Conservation (phyloP, 441 rosid species). For the Viola pubescens region DNA sequence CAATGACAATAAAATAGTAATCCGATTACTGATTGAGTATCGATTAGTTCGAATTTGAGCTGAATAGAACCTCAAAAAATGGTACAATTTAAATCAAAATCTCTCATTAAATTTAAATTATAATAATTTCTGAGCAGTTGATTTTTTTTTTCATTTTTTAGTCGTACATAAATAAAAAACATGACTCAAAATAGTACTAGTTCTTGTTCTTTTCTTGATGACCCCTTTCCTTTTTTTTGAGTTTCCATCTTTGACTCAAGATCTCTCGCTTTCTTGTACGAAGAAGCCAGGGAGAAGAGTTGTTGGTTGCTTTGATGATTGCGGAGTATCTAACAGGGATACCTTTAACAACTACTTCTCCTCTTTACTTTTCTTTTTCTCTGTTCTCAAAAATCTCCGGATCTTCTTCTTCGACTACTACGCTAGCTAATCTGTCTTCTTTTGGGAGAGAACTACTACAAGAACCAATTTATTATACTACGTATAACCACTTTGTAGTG, state of each 20-base stretch:
- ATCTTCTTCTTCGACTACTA: constrained; percentile 15
- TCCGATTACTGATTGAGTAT: no score
- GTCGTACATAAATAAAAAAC: background rate
- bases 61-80: no score
- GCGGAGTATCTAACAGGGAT: constrained; percentile 39
- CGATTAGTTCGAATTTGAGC: no score
- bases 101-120: no score
- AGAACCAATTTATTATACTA: background rate
- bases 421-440: no score
- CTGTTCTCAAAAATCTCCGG: constrained; percentile 14
- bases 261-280: constrained; percentile 24
- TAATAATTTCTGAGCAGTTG: constrained; percentile 13
- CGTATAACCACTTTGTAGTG: constrained; percentile 4
- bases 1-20: no score
- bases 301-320: constrained; percentile 64
- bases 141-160: constrained; percentile 12
- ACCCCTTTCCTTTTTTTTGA: constrained; percentile 28
- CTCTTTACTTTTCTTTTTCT: constrained; percentile 18
- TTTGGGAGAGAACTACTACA: no score
- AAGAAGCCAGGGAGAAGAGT: constrained; percentile 29
- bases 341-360: constrained; percentile 26
- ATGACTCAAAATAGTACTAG: no score
- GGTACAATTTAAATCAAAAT: no score
- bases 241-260: constrained; percentile 65
- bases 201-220: no score